phyloP scores from a whole-genome alignment of 2,329 filamentous ascomycete genomes.

The Apiospora malaysiana region DNA sequence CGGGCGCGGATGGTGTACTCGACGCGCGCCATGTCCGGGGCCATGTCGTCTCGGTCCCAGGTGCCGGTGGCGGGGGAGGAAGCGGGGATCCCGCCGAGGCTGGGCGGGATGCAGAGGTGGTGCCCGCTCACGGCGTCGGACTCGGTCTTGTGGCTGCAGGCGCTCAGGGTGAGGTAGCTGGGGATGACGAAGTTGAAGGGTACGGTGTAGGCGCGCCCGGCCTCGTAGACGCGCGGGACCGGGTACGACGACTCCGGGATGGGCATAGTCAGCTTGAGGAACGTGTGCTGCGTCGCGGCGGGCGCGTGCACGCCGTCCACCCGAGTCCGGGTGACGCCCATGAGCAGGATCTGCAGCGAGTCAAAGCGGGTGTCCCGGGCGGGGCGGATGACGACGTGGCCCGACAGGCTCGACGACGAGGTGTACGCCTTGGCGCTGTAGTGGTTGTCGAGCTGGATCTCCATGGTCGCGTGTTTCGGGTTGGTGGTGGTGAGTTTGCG shows the following conservation, averaged over 20 bases:
- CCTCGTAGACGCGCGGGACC: slow-evolving; percentile 51
- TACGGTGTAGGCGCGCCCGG: slow-evolving; percentile 54
- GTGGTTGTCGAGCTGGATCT: slow-evolving; percentile 58
- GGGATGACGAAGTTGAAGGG: slow-evolving; percentile 67
- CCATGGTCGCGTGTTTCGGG: slow-evolving; percentile 46
- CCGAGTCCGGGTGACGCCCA: slow-evolving; percentile 56
- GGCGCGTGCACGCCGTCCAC: slow-evolving; percentile 58
- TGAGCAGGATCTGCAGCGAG: slow-evolving; percentile 57
- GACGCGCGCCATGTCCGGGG: slow-evolving; percentile 60
- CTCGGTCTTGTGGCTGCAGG: slow-evolving; percentile 57
- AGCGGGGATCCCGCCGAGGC: slow-evolving; percentile 43
- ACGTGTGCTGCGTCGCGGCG: slow-evolving; percentile 55
- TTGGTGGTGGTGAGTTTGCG: slow-evolving; percentile 29
- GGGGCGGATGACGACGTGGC: slow-evolving; percentile 53
- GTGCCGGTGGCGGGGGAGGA: too few relatives aligned
- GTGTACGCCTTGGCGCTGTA: slow-evolving; percentile 62
- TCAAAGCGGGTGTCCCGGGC: slow-evolving; percentile 55
- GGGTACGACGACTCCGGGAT: slow-evolving; percentile 55
- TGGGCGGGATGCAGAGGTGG: slow-evolving; percentile 60
- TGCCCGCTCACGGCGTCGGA: slow-evolving; percentile 54
- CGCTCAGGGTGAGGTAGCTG: slow-evolving; percentile 60
- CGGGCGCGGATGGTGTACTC: slow-evolving; percentile 60
- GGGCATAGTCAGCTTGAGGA: slow-evolving; percentile 44
- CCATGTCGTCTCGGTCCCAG: slow-evolving; percentile 61
- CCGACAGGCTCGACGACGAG: slow-evolving; percentile 56